These are phyloP conservation scores for Evansstolkia leycettana DNA, from an alignment of 495 filamentous ascomycete species.

Conservation along the genomic window DNA sequence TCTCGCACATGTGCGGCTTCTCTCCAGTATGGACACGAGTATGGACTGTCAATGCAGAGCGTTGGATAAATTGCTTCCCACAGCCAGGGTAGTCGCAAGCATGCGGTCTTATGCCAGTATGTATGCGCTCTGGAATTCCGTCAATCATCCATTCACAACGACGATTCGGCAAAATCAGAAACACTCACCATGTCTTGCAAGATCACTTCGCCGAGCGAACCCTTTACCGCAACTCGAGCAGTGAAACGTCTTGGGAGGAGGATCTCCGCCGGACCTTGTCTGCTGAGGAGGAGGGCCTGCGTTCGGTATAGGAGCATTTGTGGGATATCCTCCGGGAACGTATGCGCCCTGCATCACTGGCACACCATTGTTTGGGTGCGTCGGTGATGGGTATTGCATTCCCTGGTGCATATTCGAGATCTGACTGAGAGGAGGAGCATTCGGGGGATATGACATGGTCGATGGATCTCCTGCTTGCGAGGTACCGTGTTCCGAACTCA, in stretches of 20 bases:
- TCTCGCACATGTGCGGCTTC: slow-evolving; percentile 96
- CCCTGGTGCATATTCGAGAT: slow-evolving; percentile 33
- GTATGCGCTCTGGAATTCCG: slow-evolving; percentile 66
- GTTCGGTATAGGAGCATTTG: slow-evolving; percentile 21
- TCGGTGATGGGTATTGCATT: slow-evolving; percentile 44
- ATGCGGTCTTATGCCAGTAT: slow-evolving; percentile 84
- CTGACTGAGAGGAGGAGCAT: slow-evolving; percentile 31
- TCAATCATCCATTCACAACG: background rate
- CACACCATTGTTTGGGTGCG: slow-evolving; percentile 42
- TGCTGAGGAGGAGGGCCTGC: slow-evolving; percentile 19
- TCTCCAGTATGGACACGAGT: slow-evolving; percentile 92
- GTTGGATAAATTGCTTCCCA: slow-evolving; percentile 93
- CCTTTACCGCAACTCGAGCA: slow-evolving; percentile 84
- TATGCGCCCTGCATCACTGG: slow-evolving; percentile 43
- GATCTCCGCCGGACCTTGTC: slow-evolving; percentile 33
- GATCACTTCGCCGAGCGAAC: slow-evolving; percentile 88
- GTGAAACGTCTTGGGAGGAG: slow-evolving; percentile 71
- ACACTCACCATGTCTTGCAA: slow-evolving; percentile 81
- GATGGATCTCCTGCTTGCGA: slow-evolving; percentile 60
- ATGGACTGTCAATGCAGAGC: slow-evolving; percentile 95
- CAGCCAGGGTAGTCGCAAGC: slow-evolving; percentile 85
- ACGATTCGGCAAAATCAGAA: background rate
- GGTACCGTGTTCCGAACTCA: slow-evolving; percentile 55
- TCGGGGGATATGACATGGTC: slow-evolving; percentile 42
- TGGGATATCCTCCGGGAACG: slow-evolving; percentile 26